These are phyloP conservation scores for Holtermannia corniformis DNA, from an alignment of 768 basidiomycete genomes.

Conservation along the genomic window DNA sequence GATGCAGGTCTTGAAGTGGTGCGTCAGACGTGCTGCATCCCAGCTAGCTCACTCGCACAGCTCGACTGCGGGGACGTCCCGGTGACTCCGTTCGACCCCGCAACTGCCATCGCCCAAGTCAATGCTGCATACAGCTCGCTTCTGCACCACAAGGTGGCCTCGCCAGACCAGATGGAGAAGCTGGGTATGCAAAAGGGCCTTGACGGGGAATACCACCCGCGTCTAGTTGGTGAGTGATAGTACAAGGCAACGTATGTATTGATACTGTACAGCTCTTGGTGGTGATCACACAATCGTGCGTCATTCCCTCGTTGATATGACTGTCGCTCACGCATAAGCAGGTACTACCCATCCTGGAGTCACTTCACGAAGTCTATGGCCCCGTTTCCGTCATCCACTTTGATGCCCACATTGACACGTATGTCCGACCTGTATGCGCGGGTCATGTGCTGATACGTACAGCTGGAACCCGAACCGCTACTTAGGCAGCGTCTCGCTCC, in stretches of 20 bases:
- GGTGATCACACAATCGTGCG: constrained; percentile 77
- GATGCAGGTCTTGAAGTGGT: constrained; percentile 21
- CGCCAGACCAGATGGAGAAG: constrained; percentile 7
- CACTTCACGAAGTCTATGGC: constrained; percentile 68
- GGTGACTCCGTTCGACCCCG: constrained; percentile 68
- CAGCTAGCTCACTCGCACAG: constrained; percentile 19
- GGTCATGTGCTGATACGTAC: neutral
- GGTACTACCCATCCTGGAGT: constrained; percentile 72
- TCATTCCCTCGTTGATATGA: constrained; percentile 1
- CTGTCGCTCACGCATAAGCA: constrained; percentile 20
- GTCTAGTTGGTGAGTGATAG: too few relatives aligned
- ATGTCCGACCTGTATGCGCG: constrained; percentile 41
- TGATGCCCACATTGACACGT: constrained; percentile 75
- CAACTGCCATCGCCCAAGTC: constrained; percentile 74
- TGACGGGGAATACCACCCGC: constrained; percentile 60
- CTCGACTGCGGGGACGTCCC: constrained; percentile 86
- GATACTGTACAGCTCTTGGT: too few relatives aligned
- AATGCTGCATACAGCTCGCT: constrained; percentile 73
- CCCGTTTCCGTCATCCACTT: constrained; percentile 60
- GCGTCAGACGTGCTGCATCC: neutral
- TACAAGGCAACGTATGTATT: too few relatives aligned
- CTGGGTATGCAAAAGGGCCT: constrained; percentile 22
- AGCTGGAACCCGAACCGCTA: constrained; percentile 29
- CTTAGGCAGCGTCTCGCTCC: constrained; percentile 51
- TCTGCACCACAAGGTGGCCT: constrained; percentile 50